Evolutionary conservation across 257 asterid genomes (phyloP).

Genomic region (Capsicum rhomboideum): DNA sequence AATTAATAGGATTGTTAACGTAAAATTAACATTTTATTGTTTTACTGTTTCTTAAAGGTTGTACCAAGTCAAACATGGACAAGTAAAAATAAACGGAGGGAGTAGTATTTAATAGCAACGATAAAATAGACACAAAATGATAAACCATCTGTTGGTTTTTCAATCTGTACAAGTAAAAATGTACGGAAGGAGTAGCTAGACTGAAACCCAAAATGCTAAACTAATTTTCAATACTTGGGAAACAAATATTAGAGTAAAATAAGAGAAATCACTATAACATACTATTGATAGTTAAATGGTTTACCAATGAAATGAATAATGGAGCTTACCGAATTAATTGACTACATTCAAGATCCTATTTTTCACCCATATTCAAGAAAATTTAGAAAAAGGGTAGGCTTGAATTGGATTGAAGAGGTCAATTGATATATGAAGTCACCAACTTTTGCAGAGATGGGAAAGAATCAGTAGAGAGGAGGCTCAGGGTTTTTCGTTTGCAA

Average conservation of each 20-base stretch:
- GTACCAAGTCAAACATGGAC: too few species aligned
- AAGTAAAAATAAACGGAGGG: too few species aligned
- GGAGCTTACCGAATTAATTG: background rate
- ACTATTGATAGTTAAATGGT: background rate
- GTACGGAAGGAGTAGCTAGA: background rate
- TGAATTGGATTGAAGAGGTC: background rate
- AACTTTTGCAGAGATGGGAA: background rate
- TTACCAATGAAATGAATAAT: background rate
- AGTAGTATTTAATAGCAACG: too few species aligned
- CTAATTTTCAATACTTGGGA: background rate
- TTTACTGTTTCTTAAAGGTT: too few species aligned
- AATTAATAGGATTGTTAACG: too few species aligned
- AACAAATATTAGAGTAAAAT: background rate
- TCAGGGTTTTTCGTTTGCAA: background rate
- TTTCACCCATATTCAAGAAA: background rate
- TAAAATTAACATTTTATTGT: too few species aligned
- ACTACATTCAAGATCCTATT: background rate
- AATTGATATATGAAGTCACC: background rate
- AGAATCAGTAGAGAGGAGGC: background rate
- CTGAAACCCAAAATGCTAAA: background rate
- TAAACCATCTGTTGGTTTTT: too few species aligned
- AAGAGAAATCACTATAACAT: background rate
- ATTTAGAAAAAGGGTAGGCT: background rate
- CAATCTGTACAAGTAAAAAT: too few species aligned
- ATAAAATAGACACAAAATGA: too few species aligned